phyloP scores from a whole-genome alignment of 73 alveolate genomes.

The Stentor roeselii region DNA sequence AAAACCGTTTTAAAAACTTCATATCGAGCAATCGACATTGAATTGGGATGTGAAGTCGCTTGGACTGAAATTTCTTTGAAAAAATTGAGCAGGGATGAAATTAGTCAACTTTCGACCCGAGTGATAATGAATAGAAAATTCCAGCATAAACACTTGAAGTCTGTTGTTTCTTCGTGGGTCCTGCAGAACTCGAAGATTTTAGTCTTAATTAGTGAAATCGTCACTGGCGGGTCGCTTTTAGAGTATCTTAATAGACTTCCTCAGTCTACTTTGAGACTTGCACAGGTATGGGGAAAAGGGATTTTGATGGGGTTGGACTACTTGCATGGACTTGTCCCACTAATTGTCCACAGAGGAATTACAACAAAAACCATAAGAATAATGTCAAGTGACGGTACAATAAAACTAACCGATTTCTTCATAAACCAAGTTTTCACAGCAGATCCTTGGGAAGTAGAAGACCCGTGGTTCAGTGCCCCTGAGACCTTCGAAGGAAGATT shows the following conservation, averaged over 20 bases:
- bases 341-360: too few relatives aligned
- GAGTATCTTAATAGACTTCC: slow-evolving; percentile 75
- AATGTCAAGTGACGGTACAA: too few relatives aligned
- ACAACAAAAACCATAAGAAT: too few relatives aligned
- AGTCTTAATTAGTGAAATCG: slow-evolving; percentile 94
- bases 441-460: too few relatives aligned
- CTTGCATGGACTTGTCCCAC: too few relatives aligned
- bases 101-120: slow-evolving; percentile 83
- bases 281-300: slow-evolving; percentile 88
- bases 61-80: slow-evolving; percentile 91
- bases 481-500: slow-evolving; percentile 93
- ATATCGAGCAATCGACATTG: slow-evolving; percentile 92
- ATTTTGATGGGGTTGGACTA: slow-evolving; percentile 87
- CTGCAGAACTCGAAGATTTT: slow-evolving; percentile 84
- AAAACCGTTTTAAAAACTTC: slow-evolving; percentile 94
- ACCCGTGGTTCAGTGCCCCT: slow-evolving; percentile 91
- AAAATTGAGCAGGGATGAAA: slow-evolving; percentile 54
- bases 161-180: slow-evolving; percentile 91
- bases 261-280: slow-evolving; percentile 76
- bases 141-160: slow-evolving; percentile 91
- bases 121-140: slow-evolving; percentile 79
- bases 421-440: too few relatives aligned
- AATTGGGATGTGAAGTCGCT: slow-evolving; percentile 96
- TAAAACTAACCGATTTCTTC: too few relatives aligned
- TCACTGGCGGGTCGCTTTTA: slow-evolving; percentile 92